Evolutionary conservation across 2,329 filamentous ascomycete genomes (phyloP).

Genomic region (Hymenoscyphus fructigenus): DNA sequence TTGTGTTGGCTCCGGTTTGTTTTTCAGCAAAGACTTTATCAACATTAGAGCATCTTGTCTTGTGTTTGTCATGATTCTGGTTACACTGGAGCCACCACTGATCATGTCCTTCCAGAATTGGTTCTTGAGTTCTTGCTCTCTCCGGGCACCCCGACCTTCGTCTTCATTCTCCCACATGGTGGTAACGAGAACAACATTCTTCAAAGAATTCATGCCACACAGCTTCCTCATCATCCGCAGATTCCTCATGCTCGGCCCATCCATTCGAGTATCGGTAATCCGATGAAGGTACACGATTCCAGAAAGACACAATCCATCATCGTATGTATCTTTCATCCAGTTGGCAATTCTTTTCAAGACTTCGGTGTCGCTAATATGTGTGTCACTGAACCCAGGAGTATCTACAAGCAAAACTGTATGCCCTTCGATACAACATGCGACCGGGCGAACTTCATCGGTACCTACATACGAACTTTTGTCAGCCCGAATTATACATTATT

Average conservation of each 20-base stretch:
- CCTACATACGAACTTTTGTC: too few relatives aligned
- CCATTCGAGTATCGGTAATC: conserved; percentile 4
- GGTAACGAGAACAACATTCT: background rate
- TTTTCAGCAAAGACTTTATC: background rate
- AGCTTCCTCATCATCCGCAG: conserved; percentile 5
- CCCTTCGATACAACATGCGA: background rate
- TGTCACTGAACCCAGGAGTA: conserved; percentile 16
- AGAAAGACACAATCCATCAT: background rate
- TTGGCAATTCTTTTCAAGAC: conserved; percentile 6
- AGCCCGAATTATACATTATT: too few relatives aligned
- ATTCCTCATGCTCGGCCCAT: background rate
- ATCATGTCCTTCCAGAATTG: background rate
- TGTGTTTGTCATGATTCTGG: background rate
- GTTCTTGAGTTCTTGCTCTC: background rate
- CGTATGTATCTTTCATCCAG: conserved; percentile 1
- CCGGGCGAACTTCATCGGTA: too few relatives aligned
- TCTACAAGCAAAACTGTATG: conserved; percentile 6
- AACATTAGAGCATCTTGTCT: too few relatives aligned
- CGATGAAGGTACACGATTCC: conserved; percentile 14
- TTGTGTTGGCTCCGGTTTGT: background rate
- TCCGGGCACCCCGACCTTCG: background rate
- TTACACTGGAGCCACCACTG: background rate
- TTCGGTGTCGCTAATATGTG: conserved; percentile 1
- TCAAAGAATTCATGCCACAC: background rate
- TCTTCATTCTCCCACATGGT: background rate